Evolutionary conservation across 768 basidiomycete species (phyloP).

Genomic region (Macrolepiota fuliginosa): DNA sequence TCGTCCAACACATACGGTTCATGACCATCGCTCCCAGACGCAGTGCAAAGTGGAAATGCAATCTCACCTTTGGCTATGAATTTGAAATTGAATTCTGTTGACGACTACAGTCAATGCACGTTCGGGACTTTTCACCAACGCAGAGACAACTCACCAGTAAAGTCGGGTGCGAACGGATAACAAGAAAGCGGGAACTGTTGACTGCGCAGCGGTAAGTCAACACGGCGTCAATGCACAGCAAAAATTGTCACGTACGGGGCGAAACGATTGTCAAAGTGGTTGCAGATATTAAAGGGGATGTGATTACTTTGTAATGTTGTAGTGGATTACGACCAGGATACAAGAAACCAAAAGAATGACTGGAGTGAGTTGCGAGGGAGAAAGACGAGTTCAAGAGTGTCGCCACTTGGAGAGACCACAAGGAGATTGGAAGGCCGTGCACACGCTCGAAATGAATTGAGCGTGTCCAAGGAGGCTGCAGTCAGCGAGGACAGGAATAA

Average conservation of each 20-base stretch:
- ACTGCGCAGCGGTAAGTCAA: conserved; percentile 1
- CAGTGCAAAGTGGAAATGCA: background rate
- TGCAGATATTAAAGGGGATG: conserved; percentile 21
- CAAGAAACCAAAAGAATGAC: conserved; percentile 45
- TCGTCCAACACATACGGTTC: background rate
- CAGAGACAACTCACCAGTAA: conserved; percentile 17
- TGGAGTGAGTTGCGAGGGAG: conserved; percentile 39
- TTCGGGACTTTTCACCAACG: background rate
- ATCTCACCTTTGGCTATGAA: conserved; percentile 3
- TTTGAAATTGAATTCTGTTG: background rate
- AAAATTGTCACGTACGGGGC: conserved; percentile 11
- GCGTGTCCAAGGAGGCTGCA: conserved; percentile 32
- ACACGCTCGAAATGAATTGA: conserved; percentile 56
- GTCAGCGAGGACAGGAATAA: conserved; percentile 30
- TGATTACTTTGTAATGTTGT: conserved; percentile 30
- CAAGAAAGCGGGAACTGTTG: conserved; percentile 6
- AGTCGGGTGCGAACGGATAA: conserved; percentile 8
- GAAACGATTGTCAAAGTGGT: conserved; percentile 22
- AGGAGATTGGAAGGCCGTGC: conserved; percentile 23
- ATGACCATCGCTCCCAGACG: background rate
- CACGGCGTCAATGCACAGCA: background rate
- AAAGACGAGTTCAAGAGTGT: conserved; percentile 28
- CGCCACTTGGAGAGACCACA: conserved; percentile 34
- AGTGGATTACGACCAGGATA: conserved; percentile 17
- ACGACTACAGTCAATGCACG: background rate